Evolutionary conservation across 495 filamentous ascomycete species (phyloP).

Genomic region (Xylaria acuta): DNA sequence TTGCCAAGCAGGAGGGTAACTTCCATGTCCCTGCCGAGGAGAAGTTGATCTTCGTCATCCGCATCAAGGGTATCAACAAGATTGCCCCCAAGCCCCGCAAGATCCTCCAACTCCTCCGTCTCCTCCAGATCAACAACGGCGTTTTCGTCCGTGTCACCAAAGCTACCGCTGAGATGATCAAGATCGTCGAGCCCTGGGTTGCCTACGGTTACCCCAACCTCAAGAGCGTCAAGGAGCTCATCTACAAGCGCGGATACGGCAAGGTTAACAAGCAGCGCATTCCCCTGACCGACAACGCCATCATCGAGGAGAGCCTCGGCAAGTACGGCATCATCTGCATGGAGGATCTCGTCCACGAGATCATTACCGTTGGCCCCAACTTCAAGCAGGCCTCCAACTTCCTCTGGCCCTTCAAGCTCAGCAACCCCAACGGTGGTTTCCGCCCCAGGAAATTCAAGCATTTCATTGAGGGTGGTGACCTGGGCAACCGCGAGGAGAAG

Average conservation of each 20-base stretch:
- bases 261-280: constrained; percentile 97
- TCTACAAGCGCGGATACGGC: constrained; percentile 99
- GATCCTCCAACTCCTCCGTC: constrained; percentile 98
- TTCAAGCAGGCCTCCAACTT: constrained; percentile 99
- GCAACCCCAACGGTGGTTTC: constrained; percentile 97
- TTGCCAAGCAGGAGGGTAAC: constrained; percentile 88
- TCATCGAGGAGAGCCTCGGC: constrained; percentile 95
- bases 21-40: constrained; percentile 93
- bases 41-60: constrained; percentile 97
- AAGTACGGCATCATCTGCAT: constrained; percentile 99
- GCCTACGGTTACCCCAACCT: constrained; percentile 99
- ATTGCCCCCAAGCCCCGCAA: constrained; percentile 99
- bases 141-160: constrained; percentile 97
- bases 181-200: constrained; percentile 96
- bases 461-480: constrained; percentile 98
- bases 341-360: constrained; percentile 99
- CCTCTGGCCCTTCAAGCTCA: constrained; percentile 99
- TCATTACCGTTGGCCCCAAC: constrained; percentile 97
- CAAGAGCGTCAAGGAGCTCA: constrained; percentile 96
- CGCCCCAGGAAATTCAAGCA: constrained; percentile 96
- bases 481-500: constrained; percentile 97
- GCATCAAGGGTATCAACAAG: constrained; percentile 99
- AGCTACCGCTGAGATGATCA: constrained; percentile 97
- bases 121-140: constrained; percentile 99
- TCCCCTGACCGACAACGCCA: constrained; percentile 93